Conservation (phyloP, 306 rosid genomes). For the Comarum palustre region DNA sequence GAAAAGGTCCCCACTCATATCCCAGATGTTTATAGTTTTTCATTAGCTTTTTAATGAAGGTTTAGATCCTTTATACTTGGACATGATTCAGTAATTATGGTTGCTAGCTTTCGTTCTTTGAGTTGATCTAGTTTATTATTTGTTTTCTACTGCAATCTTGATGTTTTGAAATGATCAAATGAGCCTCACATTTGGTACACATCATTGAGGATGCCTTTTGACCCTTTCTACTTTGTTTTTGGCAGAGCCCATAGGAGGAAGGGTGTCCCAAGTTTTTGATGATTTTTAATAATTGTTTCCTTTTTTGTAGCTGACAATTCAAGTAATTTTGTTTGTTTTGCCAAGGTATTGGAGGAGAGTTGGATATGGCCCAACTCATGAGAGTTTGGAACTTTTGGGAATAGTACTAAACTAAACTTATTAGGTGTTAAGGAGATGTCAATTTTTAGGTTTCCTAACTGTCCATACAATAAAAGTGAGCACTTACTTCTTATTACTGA, state of each 20-base stretch:
- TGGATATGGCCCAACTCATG: not conserved
- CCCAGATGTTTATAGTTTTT: conserved; percentile 12
- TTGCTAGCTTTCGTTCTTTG: conserved; percentile 20
- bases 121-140: conserved; percentile 15
- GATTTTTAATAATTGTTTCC: conserved; percentile 4
- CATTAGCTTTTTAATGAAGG: conserved; percentile 22
- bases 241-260: conserved; percentile 30
- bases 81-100: conserved; percentile 22
- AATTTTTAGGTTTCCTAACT: not conserved
- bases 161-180: conserved; percentile 20
- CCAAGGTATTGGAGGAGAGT: not conserved
- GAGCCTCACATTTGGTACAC: conserved; percentile 18
- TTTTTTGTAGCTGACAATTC: conserved; percentile 6
- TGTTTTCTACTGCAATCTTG: conserved; percentile 15
- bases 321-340: conserved; percentile 6
- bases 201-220: conserved; percentile 30
- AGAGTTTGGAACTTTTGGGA: not conserved
- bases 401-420: not conserved
- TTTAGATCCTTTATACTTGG: conserved; percentile 10
- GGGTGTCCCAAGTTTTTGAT: conserved; percentile 4
- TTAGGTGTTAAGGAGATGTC: not conserved
- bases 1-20: conserved; percentile 54
- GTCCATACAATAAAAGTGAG: not conserved
- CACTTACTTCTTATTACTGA: not conserved
- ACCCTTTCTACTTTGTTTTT: conserved; percentile 21